A percentile compares a stretch with the other conserved stretches of the same genome.
phyloP scores from a whole-genome alignment of 192 early-diverging fungal species.

The Coemansia sp. region DNA sequence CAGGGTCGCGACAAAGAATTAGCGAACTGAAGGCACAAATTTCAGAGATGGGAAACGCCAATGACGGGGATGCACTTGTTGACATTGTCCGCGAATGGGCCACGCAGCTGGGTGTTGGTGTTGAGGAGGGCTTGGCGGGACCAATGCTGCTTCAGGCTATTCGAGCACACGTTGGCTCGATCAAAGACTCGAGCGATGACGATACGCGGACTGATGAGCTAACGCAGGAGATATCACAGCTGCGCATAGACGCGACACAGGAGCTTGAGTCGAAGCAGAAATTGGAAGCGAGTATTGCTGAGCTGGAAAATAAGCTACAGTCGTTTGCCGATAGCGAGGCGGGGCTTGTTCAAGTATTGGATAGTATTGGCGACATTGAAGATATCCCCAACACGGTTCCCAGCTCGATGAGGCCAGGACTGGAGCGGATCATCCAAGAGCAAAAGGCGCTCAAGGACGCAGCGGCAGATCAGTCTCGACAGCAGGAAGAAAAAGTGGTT shows the following conservation, averaged over 20 bases:
- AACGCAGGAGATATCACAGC: constrained; percentile 23
- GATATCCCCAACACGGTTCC: constrained; percentile 26
- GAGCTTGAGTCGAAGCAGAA: constrained; percentile 12
- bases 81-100: constrained; percentile 26
- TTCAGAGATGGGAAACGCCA: constrained; percentile 5
- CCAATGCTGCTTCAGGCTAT: constrained; percentile 20
- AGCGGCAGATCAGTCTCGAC: neutral
- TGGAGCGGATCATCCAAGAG: constrained; percentile 14
- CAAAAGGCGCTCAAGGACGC: constrained; percentile 8
- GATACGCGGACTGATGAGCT: constrained; percentile 1
- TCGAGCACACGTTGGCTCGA: constrained; percentile 2
- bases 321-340: constrained; percentile 11
- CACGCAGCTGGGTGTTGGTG: constrained; percentile 13
- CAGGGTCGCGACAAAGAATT: constrained; percentile 16
- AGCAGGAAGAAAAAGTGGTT: constrained; percentile 4
- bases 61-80: neutral
- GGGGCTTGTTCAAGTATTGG: constrained; percentile 13
- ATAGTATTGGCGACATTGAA: constrained; percentile 17
- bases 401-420: constrained; percentile 18
- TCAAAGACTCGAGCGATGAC: neutral
- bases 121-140: constrained; percentile 8
- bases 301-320: constrained; percentile 16
- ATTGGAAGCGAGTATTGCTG: constrained; percentile 8
- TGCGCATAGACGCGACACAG: constrained; percentile 21
- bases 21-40: constrained; percentile 23